Evolutionary conservation across 768 basidiomycete species (phyloP).

Genomic region (Baorangia bicolor): DNA sequence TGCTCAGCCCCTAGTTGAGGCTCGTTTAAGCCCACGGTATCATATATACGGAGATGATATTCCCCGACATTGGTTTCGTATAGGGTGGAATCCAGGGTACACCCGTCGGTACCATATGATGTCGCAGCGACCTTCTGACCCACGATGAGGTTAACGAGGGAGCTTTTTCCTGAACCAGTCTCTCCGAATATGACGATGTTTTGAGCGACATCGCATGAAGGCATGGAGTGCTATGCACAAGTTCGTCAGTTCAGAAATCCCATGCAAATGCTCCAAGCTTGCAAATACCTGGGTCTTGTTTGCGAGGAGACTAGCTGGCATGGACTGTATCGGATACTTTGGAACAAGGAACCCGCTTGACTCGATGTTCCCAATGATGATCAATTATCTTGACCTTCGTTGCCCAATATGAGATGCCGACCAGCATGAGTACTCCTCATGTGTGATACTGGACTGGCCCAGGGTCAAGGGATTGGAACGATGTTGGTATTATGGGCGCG

Average conservation of each 20-base stretch:
- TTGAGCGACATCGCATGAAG: constrained; percentile 12
- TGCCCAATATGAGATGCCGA: not conserved
- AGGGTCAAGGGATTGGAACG: constrained; percentile 7
- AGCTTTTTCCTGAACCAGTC: constrained; percentile 41
- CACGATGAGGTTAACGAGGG: constrained; percentile 43
- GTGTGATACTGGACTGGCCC: not conserved
- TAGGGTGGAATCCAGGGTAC: constrained; percentile 34
- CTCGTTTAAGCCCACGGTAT: constrained; percentile 34
- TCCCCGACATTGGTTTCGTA: constrained; percentile 18
- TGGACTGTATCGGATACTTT: not conserved
- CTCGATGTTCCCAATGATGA: not conserved
- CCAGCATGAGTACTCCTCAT: constrained; percentile 22
- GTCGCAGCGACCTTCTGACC: constrained; percentile 29
- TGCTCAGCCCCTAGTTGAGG: constrained; percentile 23
- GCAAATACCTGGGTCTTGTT: constrained; percentile 5
- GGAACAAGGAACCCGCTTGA: not conserved
- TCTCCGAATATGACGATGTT: constrained; percentile 35
- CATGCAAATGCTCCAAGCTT: not conserved
- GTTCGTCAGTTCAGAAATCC: constrained; percentile 5
- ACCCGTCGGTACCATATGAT: constrained; percentile 35
- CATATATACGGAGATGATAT: constrained; percentile 25
- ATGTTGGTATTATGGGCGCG: not conserved
- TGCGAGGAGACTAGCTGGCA: not conserved
- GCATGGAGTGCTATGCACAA: constrained; percentile 13
- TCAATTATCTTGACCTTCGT: not conserved